Conservation (phyloP, 1,139 yeast species). For the Blastobotrys serpentis region DNA sequence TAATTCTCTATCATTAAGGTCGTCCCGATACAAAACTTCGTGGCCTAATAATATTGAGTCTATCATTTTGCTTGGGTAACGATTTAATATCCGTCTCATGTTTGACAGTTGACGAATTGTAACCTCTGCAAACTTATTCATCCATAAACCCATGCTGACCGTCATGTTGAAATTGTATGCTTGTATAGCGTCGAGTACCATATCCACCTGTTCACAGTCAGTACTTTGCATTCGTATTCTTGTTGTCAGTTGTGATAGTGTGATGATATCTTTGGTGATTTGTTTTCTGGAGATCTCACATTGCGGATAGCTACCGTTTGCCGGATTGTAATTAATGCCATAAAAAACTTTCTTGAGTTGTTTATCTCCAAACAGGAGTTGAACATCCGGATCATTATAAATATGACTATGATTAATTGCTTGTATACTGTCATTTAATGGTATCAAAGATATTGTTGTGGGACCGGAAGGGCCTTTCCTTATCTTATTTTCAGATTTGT, state of each 20-base stretch:
- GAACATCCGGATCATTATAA: background rate
- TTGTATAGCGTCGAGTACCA: constrained; percentile 53
- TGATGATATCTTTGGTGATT: constrained; percentile 54
- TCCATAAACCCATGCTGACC: constrained; percentile 64
- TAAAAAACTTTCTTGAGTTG: constrained; percentile 45
- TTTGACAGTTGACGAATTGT: constrained; percentile 47
- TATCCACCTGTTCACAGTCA: constrained; percentile 59
- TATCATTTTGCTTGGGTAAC: constrained; percentile 49
- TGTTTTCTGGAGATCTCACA: constrained; percentile 54
- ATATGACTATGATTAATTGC: background rate
- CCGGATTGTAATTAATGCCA: constrained; percentile 64
- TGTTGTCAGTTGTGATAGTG: constrained; percentile 56
- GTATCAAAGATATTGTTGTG: too few species aligned
- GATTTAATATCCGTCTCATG: constrained; percentile 41
- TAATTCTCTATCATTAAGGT: constrained; percentile 44
- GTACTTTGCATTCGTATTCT: constrained; percentile 60
- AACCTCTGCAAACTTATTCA: constrained; percentile 46
- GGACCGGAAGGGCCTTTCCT: background rate
- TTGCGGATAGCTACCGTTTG: constrained; percentile 38
- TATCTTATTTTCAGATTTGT: too few species aligned
- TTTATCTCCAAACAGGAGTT: constrained; percentile 3
- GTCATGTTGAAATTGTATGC: constrained; percentile 54
- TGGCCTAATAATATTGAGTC: constrained; percentile 60
- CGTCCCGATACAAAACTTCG: constrained; percentile 60
- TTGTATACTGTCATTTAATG: too few species aligned